phyloP scores from a whole-genome alignment of 228 moss, liverwort and hornwort genomes.

The Sphagnum fallax region DNA sequence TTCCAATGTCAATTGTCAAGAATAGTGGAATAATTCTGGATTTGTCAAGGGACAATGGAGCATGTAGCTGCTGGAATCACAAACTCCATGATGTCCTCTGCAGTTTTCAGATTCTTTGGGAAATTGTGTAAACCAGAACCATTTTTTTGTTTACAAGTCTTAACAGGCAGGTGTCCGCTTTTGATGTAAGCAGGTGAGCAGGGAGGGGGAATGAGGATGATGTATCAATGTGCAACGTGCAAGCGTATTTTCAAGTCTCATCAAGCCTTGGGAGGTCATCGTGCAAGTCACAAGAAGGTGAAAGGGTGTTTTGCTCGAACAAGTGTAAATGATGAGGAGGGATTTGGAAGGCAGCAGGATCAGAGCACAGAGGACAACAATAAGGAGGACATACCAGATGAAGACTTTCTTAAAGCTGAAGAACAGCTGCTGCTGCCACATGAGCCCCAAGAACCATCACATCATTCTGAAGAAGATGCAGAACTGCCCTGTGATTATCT shows the following conservation, averaged over 20 bases:
- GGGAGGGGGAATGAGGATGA: conserved; percentile 35
- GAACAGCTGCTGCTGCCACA: conserved; percentile 43
- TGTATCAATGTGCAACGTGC: conserved; percentile 83
- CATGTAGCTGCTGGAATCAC: too few relatives aligned
- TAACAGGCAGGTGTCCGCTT: too few relatives aligned
- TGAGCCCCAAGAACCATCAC: conserved; percentile 53
- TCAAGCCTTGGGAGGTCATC: conserved; percentile 90
- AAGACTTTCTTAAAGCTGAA: conserved; percentile 61
- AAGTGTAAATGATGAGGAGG: conserved; percentile 44
- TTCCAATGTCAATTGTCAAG: too few relatives aligned
- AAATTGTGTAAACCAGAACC: too few relatives aligned
- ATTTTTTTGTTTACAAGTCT: background rate
- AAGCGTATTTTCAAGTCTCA: conserved; percentile 85
- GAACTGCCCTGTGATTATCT: conserved; percentile 31
- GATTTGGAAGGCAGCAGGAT: conserved; percentile 14
- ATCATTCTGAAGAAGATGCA: conserved; percentile 48
- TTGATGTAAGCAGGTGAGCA: conserved; percentile 18
- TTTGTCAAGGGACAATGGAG: too few relatives aligned
- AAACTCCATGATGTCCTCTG: too few relatives aligned
- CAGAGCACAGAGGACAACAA: conserved; percentile 48
- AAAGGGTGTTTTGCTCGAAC: conserved; percentile 91
- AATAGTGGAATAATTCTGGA: too few relatives aligned
- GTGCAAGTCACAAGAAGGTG: conserved; percentile 97
- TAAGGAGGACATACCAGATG: conserved; percentile 23
- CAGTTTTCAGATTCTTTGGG: too few relatives aligned